These are phyloP conservation scores for Penicillium argentinense DNA, from an alignment of 495 filamentous ascomycete genomes.

Conservation along the genomic window DNA sequence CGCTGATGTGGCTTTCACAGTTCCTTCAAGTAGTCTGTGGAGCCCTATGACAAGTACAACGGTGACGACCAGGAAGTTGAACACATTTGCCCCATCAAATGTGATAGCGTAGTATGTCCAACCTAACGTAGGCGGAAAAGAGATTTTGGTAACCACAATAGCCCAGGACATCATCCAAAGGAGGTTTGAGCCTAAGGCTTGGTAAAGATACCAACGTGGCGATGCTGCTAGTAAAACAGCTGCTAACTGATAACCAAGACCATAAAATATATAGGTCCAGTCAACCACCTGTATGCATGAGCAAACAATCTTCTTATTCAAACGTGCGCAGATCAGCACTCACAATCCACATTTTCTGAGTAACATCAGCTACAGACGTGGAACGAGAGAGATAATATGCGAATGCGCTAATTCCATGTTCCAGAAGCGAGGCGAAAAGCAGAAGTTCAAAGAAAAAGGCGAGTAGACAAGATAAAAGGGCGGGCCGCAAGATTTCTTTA, in stretches of 20 bases:
- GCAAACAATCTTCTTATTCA: no score
- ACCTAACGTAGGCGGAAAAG: constrained; percentile 51
- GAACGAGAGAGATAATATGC: constrained; percentile 59
- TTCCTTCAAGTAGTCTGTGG: no score
- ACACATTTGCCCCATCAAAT: constrained; percentile 70
- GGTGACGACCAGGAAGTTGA: constrained; percentile 62
- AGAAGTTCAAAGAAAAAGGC: constrained; percentile 60
- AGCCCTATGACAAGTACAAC: no score
- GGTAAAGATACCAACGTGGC: constrained; percentile 67
- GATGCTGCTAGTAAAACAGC: constrained; percentile 63
- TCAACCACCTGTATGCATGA: constrained; percentile 48
- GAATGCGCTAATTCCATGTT: constrained; percentile 58
- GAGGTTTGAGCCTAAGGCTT: constrained; percentile 63
- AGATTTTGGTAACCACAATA: constrained; percentile 53
- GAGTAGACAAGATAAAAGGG: constrained; percentile 50
- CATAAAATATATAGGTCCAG: constrained; percentile 80
- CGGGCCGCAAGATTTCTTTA: constrained; percentile 52
- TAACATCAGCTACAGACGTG: constrained; percentile 56
- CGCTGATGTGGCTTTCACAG: no score
- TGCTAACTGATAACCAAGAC: constrained; percentile 61
- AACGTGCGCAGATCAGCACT: no score
- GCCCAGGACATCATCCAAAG: constrained; percentile 72
- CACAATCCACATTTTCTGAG: constrained; percentile 67
- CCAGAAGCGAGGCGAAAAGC: constrained; percentile 59
- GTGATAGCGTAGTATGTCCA: constrained; percentile 69